These are phyloP conservation scores for Lentithecium fluviatile DNA, from an alignment of 495 filamentous ascomycete genomes.

Conservation along the genomic window DNA sequence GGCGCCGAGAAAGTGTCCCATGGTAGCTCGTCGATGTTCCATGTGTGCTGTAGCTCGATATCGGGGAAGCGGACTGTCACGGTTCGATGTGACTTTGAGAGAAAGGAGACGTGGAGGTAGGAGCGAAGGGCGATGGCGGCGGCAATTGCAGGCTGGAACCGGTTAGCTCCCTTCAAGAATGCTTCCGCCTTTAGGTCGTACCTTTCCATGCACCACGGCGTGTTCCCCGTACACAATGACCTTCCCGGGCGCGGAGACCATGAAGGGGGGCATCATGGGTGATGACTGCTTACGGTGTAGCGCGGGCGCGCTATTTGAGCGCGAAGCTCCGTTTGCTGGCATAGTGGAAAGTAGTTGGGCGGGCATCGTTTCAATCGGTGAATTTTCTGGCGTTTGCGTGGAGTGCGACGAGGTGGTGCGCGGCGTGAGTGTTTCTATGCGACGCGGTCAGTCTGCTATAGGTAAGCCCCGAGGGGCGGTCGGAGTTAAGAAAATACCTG, in stretches of 20 bases:
- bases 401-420: constrained; percentile 16
- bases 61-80: constrained; percentile 86
- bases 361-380: constrained; percentile 28
- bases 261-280: constrained; percentile 74
- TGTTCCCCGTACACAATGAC: constrained; percentile 98
- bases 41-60: constrained; percentile 79
- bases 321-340: neutral
- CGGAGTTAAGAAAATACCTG: constrained; percentile 9
- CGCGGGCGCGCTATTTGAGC: neutral
- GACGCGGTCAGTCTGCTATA: neutral
- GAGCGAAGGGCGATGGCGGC: constrained; percentile 92
- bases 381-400: constrained; percentile 28
- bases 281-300: constrained; percentile 38
- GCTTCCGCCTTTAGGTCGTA: constrained; percentile 38
- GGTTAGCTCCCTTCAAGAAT: constrained; percentile 4
- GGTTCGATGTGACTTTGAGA: constrained; percentile 80
- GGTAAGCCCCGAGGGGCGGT: neutral
- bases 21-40: constrained; percentile 86
- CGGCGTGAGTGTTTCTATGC: constrained; percentile 17
- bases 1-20: constrained; percentile 78
- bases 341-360: constrained; percentile 3
- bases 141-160: constrained; percentile 74
- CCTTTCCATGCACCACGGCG: constrained; percentile 93
- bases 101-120: constrained; percentile 88
- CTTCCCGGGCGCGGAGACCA: constrained; percentile 96